phyloP scores from a whole-genome alignment of 495 filamentous ascomycete species.

The Aeminium ludgeri region DNA sequence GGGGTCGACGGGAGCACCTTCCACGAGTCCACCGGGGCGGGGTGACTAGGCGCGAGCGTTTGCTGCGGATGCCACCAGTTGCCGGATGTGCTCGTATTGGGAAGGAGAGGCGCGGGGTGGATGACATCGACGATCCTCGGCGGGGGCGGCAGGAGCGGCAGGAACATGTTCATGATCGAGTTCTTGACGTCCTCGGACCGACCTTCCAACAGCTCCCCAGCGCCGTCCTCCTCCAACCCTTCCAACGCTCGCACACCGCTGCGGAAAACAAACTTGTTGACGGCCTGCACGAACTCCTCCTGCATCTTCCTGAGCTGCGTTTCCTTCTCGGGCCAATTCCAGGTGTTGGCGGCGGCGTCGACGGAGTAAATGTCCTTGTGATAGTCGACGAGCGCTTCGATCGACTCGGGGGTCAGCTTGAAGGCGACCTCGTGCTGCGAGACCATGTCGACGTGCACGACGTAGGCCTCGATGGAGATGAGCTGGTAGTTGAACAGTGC shows the following conservation, averaged over 20 bases:
- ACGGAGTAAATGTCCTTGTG: slow-evolving; percentile 94
- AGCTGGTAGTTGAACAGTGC: slow-evolving; percentile 88
- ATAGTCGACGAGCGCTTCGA: slow-evolving; percentile 86
- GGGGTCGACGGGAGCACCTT: slow-evolving; percentile 66
- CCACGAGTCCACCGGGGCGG: slow-evolving; percentile 76
- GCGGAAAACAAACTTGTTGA: slow-evolving; percentile 94
- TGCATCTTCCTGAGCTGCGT: slow-evolving; percentile 91
- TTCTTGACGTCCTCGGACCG: slow-evolving; percentile 88
- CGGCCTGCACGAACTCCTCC: slow-evolving; percentile 90
- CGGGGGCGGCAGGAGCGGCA: slow-evolving; percentile 80
- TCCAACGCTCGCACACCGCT: slow-evolving; percentile 81
- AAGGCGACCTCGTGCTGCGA: slow-evolving; percentile 93
- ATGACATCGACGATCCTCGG: slow-evolving; percentile 85
- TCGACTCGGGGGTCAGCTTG: slow-evolving; percentile 95
- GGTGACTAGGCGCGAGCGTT: slow-evolving; percentile 33
- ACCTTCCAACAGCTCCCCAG: slow-evolving; percentile 79
- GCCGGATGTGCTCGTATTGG: slow-evolving; percentile 61
- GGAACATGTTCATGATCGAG: slow-evolving; percentile 68
- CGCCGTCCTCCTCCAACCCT: slow-evolving; percentile 91
- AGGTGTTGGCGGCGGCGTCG: slow-evolving; percentile 74
- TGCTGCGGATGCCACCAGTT: slow-evolving; percentile 61
- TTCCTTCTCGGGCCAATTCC: slow-evolving; percentile 96
- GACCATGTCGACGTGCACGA: slow-evolving; percentile 98
- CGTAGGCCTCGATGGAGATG: slow-evolving; percentile 90
- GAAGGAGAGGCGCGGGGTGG: slow-evolving; percentile 63